Evolutionary conservation across 495 filamentous ascomycete genomes (phyloP), one percentile per base, ranked within the genome.

Genomic region (Penicillium parvum): DNA sequence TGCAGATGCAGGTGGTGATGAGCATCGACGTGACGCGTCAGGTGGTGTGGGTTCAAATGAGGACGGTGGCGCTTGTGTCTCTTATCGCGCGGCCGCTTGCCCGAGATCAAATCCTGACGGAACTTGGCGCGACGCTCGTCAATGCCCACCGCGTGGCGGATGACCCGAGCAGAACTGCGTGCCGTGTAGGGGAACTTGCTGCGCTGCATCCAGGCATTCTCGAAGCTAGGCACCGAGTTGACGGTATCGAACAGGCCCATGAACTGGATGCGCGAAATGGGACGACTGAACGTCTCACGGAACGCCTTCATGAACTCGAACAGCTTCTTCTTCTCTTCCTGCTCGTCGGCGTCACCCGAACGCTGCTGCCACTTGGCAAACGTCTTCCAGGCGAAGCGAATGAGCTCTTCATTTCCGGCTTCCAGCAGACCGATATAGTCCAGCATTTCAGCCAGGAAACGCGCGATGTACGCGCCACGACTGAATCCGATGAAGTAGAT

Each of bases 391-490:
- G 85, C 88, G 46, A 95, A 95, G 0, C 71, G 66, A 12, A 85
- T 77, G 79, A 94, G 82, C 49, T 92, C 88, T 52, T 95, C 88
- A 50, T 95, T 95, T n/a, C 88, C 88, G 43, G 79, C 77, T 29
- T 80, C 83, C 0, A 92, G 73, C 7, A 94, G 69, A 10, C 88
- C 88, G 40, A 94, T 79, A 43, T 86, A 83, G 52, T 90, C 84
- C 9, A 95, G 71, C 88, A 94, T 92, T 53, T 91, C 86, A 1
- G 87, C 84, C 3, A 94, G 70, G 55, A 91, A 92, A 15, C 87
- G 81, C 5, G 88, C 88, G 16, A 87, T 88, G 58, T 92, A 95
- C n/a, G 87, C 79, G 8, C 88, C 88, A 15, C 88, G 79, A 26
- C 82, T 86, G 70, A 94, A 95, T 10, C 88, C 88, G 34, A 92